Conservation (phyloP, 2,329 filamentous ascomycete species). For the Colletotrichum chrysophilum region DNA sequence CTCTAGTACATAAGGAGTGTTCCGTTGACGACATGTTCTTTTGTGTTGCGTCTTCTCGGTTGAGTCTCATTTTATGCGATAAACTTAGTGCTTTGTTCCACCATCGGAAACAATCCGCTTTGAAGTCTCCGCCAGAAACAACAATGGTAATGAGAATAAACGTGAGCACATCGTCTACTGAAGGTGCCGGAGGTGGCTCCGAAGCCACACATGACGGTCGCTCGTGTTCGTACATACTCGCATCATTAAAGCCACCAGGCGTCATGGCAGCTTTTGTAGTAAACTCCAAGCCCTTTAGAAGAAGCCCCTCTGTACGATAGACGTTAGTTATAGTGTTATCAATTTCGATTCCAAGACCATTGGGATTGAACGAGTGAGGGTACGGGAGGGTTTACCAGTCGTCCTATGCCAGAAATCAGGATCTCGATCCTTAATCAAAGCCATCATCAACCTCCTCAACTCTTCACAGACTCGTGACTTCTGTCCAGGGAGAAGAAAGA, state of each 20-base stretch:
- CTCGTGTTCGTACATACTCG: neutral
- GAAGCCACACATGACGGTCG: neutral
- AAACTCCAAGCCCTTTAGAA: neutral
- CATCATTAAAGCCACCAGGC: neutral
- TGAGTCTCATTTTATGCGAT: constrained; percentile 27
- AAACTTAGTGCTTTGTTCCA: constrained; percentile 48
- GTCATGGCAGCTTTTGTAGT: neutral
- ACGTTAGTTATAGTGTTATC: neutral
- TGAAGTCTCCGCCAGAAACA: constrained; percentile 53
- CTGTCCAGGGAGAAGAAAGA: constrained; percentile 45
- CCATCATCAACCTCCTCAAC: neutral
- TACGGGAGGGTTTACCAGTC: neutral
- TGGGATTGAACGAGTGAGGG: neutral
- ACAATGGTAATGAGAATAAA: constrained; percentile 50
- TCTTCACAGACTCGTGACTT: constrained; percentile 43
- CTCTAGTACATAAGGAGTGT: neutral
- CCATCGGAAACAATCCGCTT: constrained; percentile 53
- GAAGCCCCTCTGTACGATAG: neutral
- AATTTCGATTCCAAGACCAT: neutral
- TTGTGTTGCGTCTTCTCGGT: neutral
- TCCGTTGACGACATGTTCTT: neutral
- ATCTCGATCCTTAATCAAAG: neutral
- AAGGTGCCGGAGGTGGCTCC: neutral
- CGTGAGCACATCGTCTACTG: constrained; percentile 48
- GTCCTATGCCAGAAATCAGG: neutral